Base-by-base conservation (phyloP, 345 rosid genomes). In the Adansonia digitata region DNA sequence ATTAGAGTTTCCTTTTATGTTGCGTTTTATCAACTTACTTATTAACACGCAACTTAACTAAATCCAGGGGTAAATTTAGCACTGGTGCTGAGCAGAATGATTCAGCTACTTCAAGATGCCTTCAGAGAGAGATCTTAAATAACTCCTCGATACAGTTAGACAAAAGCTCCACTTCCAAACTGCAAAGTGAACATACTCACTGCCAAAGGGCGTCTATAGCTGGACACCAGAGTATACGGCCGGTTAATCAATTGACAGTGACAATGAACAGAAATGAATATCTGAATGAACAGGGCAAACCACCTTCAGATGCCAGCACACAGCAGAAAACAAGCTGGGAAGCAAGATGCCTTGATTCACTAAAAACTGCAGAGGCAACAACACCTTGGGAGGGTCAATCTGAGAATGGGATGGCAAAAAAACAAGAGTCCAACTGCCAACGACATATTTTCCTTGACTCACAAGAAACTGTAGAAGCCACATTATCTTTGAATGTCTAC, bases 1-100 rank as follows among this genome's bases (percentile, higher is more conserved):
- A 31, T 10, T 15, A 35, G 18, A 20, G 64, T 40, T 63, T 73
- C 53, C 18, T 34, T 22, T 65, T 31, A 13, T 17, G 39, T 29
- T 14, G 14, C 24, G 24, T 5, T 49, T 29, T 27, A 24, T 75
- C 69, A 8, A 14, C 7, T 13, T 13, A 1, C n/a, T 13, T 5
- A 34, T 31, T 29, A 11, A 11, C 24, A 68, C 22, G 42, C 13
- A 9, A 14, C 7, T 70, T 7, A 63, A 69, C 71, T 24, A 49
- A 48, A 64, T 84, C 57, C 77, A 91, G 94, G 84, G 89, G 72
- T 72, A 89, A 83, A 55, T 80, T 84, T 74, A 79, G 77, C 48
- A 26, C 81, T 29, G 82, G 80, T 17, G n/a, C 59, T 70, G 83
- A 83, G 45, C 81, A 39, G 40, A 77, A 27, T 64, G 84, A 42